These are phyloP conservation scores for Ganoderma leucocontextum DNA, from an alignment of 1,284 basidiomycete genomes.

Conservation along the genomic window DNA sequence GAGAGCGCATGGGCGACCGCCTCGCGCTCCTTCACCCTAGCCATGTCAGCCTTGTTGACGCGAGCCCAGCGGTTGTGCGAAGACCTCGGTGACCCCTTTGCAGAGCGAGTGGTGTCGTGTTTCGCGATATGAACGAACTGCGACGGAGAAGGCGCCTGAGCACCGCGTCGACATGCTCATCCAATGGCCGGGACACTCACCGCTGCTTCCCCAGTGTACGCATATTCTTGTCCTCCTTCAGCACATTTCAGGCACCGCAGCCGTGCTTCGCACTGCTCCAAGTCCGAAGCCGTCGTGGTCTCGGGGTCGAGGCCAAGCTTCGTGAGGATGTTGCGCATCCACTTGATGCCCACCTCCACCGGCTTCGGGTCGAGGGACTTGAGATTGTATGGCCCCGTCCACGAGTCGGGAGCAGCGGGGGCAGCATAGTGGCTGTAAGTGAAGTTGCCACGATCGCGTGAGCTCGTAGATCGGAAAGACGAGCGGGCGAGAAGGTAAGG, in stretches of 20 bases:
- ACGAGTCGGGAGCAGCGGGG: no score
- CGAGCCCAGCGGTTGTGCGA: neutral
- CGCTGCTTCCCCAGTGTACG: slow-evolving; percentile 9
- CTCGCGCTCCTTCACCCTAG: slow-evolving; percentile 4
- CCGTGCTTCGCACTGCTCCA: slow-evolving; percentile 5
- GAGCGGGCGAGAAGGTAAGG: slow-evolving; percentile 11
- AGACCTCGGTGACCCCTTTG: neutral
- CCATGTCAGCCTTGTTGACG: neutral
- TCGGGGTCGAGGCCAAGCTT: neutral
- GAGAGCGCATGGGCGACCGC: neutral
- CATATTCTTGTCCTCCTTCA: neutral
- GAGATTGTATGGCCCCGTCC: neutral
- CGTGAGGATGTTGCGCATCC: neutral
- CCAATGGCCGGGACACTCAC: neutral
- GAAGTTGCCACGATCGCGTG: neutral
- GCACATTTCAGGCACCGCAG: slow-evolving; percentile 4
- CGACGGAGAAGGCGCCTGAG: neutral
- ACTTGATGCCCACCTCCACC: slow-evolving; percentile 3
- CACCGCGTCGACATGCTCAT: neutral
- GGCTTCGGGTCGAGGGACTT: neutral
- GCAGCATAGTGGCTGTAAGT: neutral
- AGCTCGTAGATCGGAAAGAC: neutral
- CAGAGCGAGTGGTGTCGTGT: neutral
- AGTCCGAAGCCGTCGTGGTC: neutral
- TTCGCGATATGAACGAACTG: neutral